A percentile compares a stretch with the other conserved stretches of the same genome.
These are phyloP conservation scores for Mentha longifolia DNA, from an alignment of 257 asterid species.

Conservation along the genomic window DNA sequence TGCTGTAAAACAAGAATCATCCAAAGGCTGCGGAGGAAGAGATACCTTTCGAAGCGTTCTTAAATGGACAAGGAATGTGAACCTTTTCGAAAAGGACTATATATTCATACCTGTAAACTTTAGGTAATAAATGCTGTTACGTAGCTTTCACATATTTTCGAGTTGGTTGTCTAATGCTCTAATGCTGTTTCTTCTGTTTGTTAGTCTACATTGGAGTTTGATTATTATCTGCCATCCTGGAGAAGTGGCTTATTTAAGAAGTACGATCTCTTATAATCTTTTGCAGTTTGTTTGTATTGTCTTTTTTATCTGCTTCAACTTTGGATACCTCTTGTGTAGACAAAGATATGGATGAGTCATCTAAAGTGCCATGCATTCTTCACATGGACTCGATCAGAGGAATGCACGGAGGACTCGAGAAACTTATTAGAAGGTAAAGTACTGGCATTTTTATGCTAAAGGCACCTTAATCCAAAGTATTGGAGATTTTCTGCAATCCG, in stretches of 20 bases:
- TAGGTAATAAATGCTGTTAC: conserved; percentile 62
- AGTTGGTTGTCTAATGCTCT: conserved; percentile 39
- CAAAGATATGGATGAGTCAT: conserved; percentile 44
- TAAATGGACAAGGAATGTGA: conserved; percentile 86
- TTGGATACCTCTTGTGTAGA: conserved; percentile 50
- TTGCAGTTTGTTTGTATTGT: conserved; percentile 24
- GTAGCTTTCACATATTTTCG: conserved; percentile 22
- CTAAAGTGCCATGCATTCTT: conserved; percentile 69
- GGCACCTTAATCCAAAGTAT: conserved; percentile 13
- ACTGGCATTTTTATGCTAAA: conserved; percentile 28
- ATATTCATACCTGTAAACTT: conserved; percentile 85
- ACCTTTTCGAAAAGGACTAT: conserved; percentile 79
- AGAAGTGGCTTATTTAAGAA: conserved; percentile 57
- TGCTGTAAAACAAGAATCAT: conserved; percentile 52
- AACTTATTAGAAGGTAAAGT: conserved; percentile 66
- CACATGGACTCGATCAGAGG: conserved; percentile 93
- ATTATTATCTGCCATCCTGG: conserved; percentile 89
- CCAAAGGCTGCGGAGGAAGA: conserved; percentile 53
- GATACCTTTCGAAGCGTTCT: conserved; percentile 70
- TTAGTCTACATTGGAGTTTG: conserved; percentile 99
- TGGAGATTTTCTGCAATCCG: conserved; percentile 7
- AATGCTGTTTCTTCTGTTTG: conserved; percentile 28
- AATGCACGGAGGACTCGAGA: conserved; percentile 68
- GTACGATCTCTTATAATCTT: conserved; percentile 42
- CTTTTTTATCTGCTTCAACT: conserved; percentile 32